Evolutionary conservation across 108 stramenopile genomes (phyloP).

Genomic region (Skeletonema costatum): DNA sequence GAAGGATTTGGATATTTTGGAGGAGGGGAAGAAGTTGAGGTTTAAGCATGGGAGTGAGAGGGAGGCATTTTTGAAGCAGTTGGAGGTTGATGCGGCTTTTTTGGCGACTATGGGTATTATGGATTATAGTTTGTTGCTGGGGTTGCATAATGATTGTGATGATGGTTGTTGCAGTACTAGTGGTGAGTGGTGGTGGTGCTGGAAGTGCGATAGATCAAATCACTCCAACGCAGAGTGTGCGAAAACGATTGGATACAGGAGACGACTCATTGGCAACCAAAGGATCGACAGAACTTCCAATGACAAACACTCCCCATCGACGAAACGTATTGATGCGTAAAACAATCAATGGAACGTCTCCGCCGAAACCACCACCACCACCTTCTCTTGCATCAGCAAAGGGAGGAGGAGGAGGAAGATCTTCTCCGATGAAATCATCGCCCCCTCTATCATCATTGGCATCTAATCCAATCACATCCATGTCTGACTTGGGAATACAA

Average conservation of each 20-base stretch:
- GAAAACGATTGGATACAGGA: background rate
- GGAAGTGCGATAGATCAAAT: background rate
- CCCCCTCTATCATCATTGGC: too few relatives aligned
- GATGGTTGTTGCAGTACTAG: background rate
- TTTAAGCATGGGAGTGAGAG: constrained; percentile 44
- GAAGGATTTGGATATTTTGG: constrained; percentile 61
- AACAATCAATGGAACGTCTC: background rate
- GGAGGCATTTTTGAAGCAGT: constrained; percentile 50
- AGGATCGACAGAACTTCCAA: constrained; percentile 14
- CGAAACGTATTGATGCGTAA: constrained; percentile 35
- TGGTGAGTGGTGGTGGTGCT: background rate
- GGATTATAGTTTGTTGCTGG: constrained; percentile 85
- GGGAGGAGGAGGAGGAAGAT: background rate
- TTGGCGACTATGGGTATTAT: constrained; percentile 72
- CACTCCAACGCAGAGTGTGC: background rate
- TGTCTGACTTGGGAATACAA: too few relatives aligned
- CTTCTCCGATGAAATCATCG: too few relatives aligned
- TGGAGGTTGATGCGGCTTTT: constrained; percentile 64
- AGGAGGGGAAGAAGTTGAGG: constrained; percentile 50
- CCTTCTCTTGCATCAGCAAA: background rate
- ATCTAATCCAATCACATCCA: too few relatives aligned
- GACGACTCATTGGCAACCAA: background rate
- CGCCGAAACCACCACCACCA: background rate
- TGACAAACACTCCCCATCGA: constrained; percentile 44
- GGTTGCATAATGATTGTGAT: constrained; percentile 56